phyloP scores from a whole-genome alignment of 768 basidiomycete genomes.

The Mycena filopes region DNA sequence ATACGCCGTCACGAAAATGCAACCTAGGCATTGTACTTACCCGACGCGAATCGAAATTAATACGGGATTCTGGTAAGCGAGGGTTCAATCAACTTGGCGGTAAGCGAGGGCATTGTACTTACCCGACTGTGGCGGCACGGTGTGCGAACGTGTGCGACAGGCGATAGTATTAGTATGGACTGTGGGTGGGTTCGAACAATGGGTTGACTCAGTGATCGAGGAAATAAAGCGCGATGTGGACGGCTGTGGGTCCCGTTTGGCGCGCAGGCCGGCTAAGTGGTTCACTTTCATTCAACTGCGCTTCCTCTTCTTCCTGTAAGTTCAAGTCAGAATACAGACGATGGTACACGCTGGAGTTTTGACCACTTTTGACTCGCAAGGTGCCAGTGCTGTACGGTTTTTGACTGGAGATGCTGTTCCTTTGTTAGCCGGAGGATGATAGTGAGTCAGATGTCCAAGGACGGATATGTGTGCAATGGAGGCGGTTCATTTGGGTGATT shows the following conservation, averaged over 20 bases:
- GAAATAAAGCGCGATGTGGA: not conserved
- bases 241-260: constrained; percentile 7
- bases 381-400: too few relatives aligned
- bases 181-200: not conserved
- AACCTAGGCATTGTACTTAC: not conserved
- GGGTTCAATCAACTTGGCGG: not conserved
- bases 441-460: too few relatives aligned
- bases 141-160: not conserved
- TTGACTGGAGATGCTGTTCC: too few relatives aligned
- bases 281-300: not conserved
- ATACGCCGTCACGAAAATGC: not conserved
- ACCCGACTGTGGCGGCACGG: not conserved
- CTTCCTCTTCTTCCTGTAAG: too few relatives aligned
- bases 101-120: constrained; percentile 4
- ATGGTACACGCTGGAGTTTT: too few relatives aligned
- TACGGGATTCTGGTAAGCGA: too few relatives aligned
- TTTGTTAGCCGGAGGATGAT: too few relatives aligned
- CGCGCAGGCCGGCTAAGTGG: not conserved
- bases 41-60: not conserved
- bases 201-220: not conserved
- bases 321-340: too few relatives aligned
- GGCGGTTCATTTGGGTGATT: too few relatives aligned
- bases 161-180: not conserved
- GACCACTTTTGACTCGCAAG: too few relatives aligned
- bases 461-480: too few relatives aligned